Conservation (phyloP, 2,329 filamentous ascomycete genomes). For the Dactylellina drechsleri region DNA sequence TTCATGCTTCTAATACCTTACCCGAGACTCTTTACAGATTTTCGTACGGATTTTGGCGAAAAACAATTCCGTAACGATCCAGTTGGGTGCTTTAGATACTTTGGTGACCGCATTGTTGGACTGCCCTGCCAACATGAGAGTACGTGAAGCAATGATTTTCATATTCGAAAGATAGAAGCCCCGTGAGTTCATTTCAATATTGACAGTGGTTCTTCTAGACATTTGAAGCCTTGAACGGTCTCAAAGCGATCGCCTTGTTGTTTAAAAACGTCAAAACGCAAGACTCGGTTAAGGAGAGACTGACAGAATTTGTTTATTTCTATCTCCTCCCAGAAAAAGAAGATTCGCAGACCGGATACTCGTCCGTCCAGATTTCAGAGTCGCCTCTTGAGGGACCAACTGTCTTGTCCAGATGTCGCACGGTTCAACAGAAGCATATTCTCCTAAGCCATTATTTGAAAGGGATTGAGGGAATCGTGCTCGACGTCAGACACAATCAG, state of each 20-base stretch:
- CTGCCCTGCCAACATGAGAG: constrained; percentile 85
- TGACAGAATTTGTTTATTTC: constrained; percentile 98
- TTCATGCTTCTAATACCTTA: neutral
- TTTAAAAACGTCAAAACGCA: constrained; percentile 89
- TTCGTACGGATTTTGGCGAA: constrained; percentile 94
- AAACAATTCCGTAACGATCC: constrained; percentile 88
- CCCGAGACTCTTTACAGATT: constrained; percentile 65
- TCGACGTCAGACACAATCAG: constrained; percentile 69
- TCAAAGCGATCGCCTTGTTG: constrained; percentile 88
- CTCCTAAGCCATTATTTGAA: constrained; percentile 80
- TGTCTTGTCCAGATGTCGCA: constrained; percentile 65
- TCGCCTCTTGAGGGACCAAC: constrained; percentile 59
- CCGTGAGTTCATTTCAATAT: neutral
- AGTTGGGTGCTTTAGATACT: constrained; percentile 87
- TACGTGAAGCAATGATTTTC: constrained; percentile 9
- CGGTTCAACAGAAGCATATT: constrained; percentile 82
- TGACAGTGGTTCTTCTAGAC: constrained; percentile 59
- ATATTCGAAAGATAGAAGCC: neutral
- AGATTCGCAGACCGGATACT: constrained; percentile 36
- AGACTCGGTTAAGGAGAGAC: constrained; percentile 89
- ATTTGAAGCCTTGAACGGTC: constrained; percentile 90
- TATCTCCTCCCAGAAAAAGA: constrained; percentile 91
- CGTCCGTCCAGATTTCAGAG: constrained; percentile 56
- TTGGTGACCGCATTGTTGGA: constrained; percentile 90
- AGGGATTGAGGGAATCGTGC: constrained; percentile 85